Evolutionary conservation across 257 asterid species (phyloP), one percentile per base, ranked within the genome.

Genomic region (Solanum sejunctum): DNA sequence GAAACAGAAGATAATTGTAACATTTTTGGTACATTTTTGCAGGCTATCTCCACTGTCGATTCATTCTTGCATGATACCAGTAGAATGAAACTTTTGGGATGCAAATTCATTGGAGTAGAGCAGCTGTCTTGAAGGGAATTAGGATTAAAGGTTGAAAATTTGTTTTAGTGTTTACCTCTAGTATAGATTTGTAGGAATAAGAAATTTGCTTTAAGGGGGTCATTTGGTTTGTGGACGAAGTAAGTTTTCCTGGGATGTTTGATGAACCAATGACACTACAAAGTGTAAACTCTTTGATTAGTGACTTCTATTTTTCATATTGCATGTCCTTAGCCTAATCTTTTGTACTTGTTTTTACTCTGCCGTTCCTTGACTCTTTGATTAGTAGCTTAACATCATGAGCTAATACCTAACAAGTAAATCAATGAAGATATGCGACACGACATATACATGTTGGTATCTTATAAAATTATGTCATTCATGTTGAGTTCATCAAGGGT

Each of bases 1-100:
- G 20, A 72, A 3, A 10, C 17, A 45, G 4, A 2, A 47, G 13
- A 21, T 21, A 8, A 47, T 12, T 47, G 81, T 36, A 72, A 21
- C 13, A 75, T 21, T 49, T 49, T 51, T 47, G 15, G 2, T 51
- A 77, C 72, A 3, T 11, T 67, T 26, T 89, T 91, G 93, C 98
- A 95, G 98, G 99, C 88, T 94, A 94, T 87, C 87, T 90, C 7
- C 95, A 88, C 55, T 95, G 98, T 88, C 89, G 94, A 85, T 95
- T 92, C 87, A 12, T 83, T 77, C 93, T 92, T 54, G 83, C 89
- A 78, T 92, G 91, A 90, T 61, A 80, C 16, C 49, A 79, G 55
- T 72, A n/a, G 41, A 26, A 56, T 82, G 47, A 57, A 55, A 51
- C 67, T 32, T 4, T 4, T 43, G n/a, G 5, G 82, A 52, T 52